Percentiles rank a stretch among this genome's conserved stretches.
These are phyloP conservation scores for Phytophthora syringae DNA, from an alignment of 352 stramenopile species.

Conservation along the genomic window DNA sequence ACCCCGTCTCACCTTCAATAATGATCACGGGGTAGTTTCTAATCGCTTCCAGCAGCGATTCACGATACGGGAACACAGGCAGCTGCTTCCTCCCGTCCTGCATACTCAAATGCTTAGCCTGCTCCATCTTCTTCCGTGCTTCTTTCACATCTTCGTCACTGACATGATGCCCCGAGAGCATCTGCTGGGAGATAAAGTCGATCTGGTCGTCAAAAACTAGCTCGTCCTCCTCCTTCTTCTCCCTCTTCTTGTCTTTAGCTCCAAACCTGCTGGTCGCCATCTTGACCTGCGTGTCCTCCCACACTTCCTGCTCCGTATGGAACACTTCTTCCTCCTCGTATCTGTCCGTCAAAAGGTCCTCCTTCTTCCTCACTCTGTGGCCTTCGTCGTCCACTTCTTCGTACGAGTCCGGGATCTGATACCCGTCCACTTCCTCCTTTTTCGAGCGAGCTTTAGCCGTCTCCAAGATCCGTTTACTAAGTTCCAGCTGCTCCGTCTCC, in stretches of 20 bases:
- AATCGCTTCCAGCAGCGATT: constrained; percentile 98
- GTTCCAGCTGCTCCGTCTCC: constrained; percentile 86
- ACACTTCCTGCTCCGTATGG: constrained; percentile 98
- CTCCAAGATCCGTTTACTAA: constrained; percentile 93
- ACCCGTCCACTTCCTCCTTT: constrained; percentile 81
- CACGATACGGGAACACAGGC: constrained; percentile 97
- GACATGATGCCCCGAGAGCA: constrained; percentile 87
- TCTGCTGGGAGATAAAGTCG: constrained; percentile 97
- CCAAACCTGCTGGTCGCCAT: constrained; percentile 77
- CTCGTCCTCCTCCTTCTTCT: constrained; percentile 91
- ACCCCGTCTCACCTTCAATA: constrained; percentile 93
- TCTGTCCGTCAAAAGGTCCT: constrained; percentile 93
- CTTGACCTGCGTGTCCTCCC: constrained; percentile 97
- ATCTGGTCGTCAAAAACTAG: constrained; percentile 99
- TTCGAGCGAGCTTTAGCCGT: constrained; percentile 72
- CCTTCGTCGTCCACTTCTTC: constrained; percentile 93
- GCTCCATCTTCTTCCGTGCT: constrained; percentile 72
- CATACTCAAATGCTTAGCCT: constrained; percentile 94
- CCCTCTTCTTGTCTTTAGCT: constrained; percentile 57
- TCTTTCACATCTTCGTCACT: constrained; percentile 81
- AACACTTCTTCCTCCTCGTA: constrained; percentile 94
- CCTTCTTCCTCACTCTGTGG: constrained; percentile 89
- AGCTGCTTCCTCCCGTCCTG: constrained; percentile 95
- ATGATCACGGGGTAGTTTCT: constrained; percentile 93
- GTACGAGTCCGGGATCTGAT: constrained; percentile 97